phyloP scores from a whole-genome alignment of 2,329 filamentous ascomycete genomes.

The Mycosphaerella arachidis region DNA sequence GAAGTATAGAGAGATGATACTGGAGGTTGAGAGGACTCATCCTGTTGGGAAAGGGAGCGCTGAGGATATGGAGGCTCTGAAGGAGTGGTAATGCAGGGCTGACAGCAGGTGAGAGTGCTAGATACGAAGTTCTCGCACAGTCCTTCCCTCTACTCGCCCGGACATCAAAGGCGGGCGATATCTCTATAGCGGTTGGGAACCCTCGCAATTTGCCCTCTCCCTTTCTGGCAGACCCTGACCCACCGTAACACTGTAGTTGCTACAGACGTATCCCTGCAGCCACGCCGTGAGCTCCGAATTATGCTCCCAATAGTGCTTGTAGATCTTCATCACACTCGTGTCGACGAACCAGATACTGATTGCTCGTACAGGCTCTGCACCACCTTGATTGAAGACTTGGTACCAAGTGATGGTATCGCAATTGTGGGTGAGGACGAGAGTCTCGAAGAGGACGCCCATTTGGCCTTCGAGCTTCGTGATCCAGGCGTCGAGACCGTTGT shows the following conservation, averaged over 20 bases:
- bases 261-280: neutral
- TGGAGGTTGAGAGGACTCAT: constrained; percentile 11
- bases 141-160: too few species aligned
- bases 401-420: constrained; percentile 9
- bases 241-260: neutral
- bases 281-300: constrained; percentile 2
- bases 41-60: constrained; percentile 13
- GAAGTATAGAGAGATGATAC: constrained; percentile 8
- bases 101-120: too few species aligned
- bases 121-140: too few species aligned
- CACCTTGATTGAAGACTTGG: constrained; percentile 2
- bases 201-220: neutral
- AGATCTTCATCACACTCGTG: neutral
- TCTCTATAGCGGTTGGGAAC: too few species aligned
- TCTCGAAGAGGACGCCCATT: neutral
- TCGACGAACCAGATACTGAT: constrained; percentile 8
- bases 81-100: neutral
- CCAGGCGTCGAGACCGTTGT: neutral
- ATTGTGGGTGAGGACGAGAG: constrained; percentile 1
- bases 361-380: neutral
- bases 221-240: neutral
- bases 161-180: too few species aligned
- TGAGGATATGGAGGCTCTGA: constrained; percentile 7
- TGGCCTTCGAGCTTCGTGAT: constrained; percentile 1
- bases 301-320: constrained; percentile 6